Conservation (phyloP, 139 green algal genomes). For the Ettlia oleoabundans region DNA sequence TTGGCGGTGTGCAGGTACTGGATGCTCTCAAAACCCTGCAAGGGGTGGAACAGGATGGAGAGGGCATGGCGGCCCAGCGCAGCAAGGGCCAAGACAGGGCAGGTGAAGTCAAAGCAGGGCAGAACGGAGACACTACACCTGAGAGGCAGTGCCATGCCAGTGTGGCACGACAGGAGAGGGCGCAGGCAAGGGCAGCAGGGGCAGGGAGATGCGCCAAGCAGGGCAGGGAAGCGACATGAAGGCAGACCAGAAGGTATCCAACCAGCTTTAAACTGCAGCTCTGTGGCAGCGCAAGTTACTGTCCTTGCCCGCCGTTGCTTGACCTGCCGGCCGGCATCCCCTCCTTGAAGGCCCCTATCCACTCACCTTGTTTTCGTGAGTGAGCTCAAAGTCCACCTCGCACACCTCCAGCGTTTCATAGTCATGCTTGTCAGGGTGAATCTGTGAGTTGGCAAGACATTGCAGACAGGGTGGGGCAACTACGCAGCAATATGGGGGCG, state of each 20-base stretch:
- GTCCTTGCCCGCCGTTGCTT: too few relatives aligned
- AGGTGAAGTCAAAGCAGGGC: neutral
- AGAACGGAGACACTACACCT: neutral
- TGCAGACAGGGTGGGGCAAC: conserved; percentile 18
- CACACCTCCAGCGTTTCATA: conserved; percentile 39
- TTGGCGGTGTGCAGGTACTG: neutral
- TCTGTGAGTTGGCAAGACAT: too few relatives aligned
- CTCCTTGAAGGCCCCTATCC: neutral
- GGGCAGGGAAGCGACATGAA: too few relatives aligned
- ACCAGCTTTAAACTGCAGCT: neutral
- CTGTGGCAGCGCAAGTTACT: neutral
- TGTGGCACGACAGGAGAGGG: too few relatives aligned
- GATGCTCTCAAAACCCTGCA: conserved; percentile 9
- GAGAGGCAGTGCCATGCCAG: neutral
- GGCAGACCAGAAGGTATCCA: too few relatives aligned
- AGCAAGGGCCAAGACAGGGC: neutral
- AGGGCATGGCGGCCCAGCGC: neutral
- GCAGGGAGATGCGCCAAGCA: too few relatives aligned
- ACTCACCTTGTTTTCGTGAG: conserved; percentile 51
- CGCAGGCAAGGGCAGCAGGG: too few relatives aligned
- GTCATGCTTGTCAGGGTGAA: conserved; percentile 6
- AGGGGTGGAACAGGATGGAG: neutral
- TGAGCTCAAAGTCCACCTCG: conserved; percentile 45
- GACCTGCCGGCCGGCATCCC: too few relatives aligned
- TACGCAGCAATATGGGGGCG: neutral